Evolutionary conservation across 306 rosid genomes (phyloP), one percentile per base, ranked within the genome.

Genomic region (Lotus japonicus): DNA sequence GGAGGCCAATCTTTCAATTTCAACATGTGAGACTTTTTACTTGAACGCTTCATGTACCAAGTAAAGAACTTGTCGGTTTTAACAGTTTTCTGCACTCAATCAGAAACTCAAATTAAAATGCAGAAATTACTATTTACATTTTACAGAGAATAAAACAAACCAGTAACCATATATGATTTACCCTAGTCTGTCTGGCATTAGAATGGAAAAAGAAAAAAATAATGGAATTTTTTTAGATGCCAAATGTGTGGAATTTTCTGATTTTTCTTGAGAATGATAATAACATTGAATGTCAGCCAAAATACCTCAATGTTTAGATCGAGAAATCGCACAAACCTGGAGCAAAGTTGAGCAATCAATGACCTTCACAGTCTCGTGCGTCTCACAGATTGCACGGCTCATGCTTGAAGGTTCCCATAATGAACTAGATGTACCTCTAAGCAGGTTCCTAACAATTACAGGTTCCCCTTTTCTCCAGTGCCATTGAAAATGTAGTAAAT

Each of bases 1-100:
- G 97, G 87, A 11, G 97, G 95, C 92, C 95, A 88, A 50, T 86
- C 92, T 71, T 90, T 90, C 46, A 90, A 72, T 75, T 87, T 90
- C 75, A 90, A 70, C 70, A 90, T 79, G 70, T 82, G 86, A 14
- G 95, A 95, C 97, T 88, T 71, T 7, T 0, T 0, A 28, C 6
- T 0, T 28, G 8, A 4, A 54, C 77, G 87, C 72, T 10, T 38
- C 73, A 21, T 13, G 64, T 91, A 91, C 60, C 91, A 94, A 16
- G 75, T 83, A 70, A 91, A 91, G 81, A 91, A 91, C 61, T 83
- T 68, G 70, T 86, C 87, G 72, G 83, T 84, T 63, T 86, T 88
- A 77, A 91, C 56, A 12, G 75, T 91, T 4, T 33, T 79, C 96
- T 88, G 82, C 81, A 80, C 52, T 62, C 6, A 48, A 81, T 43